phyloP scores from a whole-genome alignment of 129 eudicot species.

The Daucus carota region DNA sequence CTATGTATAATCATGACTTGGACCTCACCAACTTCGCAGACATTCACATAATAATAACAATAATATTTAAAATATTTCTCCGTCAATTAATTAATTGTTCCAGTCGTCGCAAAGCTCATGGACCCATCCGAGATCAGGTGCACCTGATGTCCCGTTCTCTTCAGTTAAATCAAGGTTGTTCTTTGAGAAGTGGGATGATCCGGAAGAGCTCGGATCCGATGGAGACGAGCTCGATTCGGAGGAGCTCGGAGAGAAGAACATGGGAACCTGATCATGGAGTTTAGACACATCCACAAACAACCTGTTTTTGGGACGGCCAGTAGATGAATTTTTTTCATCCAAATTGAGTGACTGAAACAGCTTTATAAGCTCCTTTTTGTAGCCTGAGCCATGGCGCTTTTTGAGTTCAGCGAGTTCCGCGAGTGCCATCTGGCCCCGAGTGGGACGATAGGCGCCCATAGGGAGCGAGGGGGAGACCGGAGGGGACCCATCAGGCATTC shows the following conservation, averaged over 20 bases:
- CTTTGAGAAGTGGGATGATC: constrained; percentile 2
- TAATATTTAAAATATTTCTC: neutral
- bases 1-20: neutral
- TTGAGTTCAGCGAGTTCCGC: constrained; percentile 8
- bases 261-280: constrained; percentile 34
- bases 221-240: constrained; percentile 7
- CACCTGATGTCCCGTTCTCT: constrained; percentile 21
- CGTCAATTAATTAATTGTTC: neutral
- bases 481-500: constrained; percentile 32
- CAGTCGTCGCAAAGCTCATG: constrained; percentile 51
- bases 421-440: constrained; percentile 23
- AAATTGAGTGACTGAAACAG: constrained; percentile 43
- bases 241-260: constrained; percentile 40
- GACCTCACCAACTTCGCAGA: neutral
- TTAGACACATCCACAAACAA: constrained; percentile 41
- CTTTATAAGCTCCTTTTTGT: constrained; percentile 40
- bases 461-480: constrained; percentile 37
- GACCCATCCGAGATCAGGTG: constrained; percentile 83
- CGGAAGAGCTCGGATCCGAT: constrained; percentile 16
- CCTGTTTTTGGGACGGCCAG: neutral
- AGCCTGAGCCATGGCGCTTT: constrained; percentile 18
- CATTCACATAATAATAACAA: neutral
- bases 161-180: constrained; percentile 16
- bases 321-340: constrained; percentile 12
- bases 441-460: constrained; percentile 19